Evolutionary conservation across 441 rosid species (phyloP).

Genomic region (Eruca vesicaria): DNA sequence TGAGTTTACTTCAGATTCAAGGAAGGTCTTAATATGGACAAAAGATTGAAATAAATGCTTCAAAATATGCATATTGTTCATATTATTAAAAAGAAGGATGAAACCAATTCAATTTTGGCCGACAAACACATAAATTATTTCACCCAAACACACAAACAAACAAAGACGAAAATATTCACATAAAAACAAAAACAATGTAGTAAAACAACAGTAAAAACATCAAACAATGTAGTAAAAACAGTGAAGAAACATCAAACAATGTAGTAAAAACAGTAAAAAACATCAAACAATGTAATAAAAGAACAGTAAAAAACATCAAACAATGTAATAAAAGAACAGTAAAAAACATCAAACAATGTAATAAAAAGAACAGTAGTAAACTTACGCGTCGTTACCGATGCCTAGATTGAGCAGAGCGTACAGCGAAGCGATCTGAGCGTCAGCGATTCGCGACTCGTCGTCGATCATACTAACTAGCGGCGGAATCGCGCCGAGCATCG

Average conservation of each 20-base stretch:
- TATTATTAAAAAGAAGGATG: conserved; percentile 2
- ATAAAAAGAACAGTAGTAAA: not conserved
- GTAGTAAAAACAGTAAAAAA: not conserved
- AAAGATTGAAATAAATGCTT: conserved; percentile 20
- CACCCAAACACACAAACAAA: conserved; percentile 2
- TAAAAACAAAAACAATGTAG: not conserved
- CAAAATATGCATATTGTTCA: conserved; percentile 12
- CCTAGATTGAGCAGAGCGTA: conserved; percentile 95
- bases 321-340: not conserved
- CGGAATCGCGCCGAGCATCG: conserved; percentile 93
- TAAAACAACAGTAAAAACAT: no score
- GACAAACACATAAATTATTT: conserved; percentile 10
- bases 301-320: no score
- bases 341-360: not conserved
- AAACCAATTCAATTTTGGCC: conserved; percentile 18
- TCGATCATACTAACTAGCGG: conserved; percentile 90
- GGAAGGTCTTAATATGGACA: not conserved
- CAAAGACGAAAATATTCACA: conserved; percentile 1
- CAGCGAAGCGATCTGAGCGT: conserved; percentile 68
- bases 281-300: not conserved
- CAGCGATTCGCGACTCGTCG: conserved; percentile 36
- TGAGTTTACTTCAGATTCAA: not conserved
- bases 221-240: no score
- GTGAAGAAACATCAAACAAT: no score
- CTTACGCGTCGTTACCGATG: conserved; percentile 88